These are phyloP conservation scores for Citrus reticulata DNA, from an alignment of 345 rosid genomes.

Conservation along the genomic window DNA sequence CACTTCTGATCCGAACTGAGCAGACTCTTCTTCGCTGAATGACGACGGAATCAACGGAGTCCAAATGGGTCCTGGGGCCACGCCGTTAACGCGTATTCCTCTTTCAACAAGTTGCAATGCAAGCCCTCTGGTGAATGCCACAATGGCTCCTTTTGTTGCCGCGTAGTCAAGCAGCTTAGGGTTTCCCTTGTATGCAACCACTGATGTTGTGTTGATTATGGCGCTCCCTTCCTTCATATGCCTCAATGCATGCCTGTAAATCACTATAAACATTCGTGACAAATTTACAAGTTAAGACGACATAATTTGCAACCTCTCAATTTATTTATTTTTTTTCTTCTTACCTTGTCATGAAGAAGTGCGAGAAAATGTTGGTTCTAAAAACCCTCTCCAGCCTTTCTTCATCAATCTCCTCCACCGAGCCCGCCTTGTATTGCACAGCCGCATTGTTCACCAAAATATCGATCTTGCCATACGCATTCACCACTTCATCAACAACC, in stretches of 20 bases:
- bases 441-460: constrained; percentile 68
- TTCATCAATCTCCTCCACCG: constrained; percentile 68
- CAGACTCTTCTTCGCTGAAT: constrained; percentile 38
- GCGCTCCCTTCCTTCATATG: constrained; percentile 77
- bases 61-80: constrained; percentile 81
- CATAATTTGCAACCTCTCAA: no score
- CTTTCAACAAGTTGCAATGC: constrained; percentile 56
- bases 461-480: constrained; percentile 57
- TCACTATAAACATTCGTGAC: no score
- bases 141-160: constrained; percentile 67
- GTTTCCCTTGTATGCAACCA: constrained; percentile 52
- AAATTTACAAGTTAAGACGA: no score
- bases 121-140: constrained; percentile 64
- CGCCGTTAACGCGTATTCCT: constrained; percentile 70
- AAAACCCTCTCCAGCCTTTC: constrained; percentile 59
- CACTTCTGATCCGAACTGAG: constrained; percentile 45
- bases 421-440: constrained; percentile 44
- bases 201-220: constrained; percentile 69
- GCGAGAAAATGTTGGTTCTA: constrained; percentile 63
- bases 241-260: constrained; percentile 52
- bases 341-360: constrained; percentile 53
- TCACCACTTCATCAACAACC: constrained; percentile 57
- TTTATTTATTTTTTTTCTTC: no score
- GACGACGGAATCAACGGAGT: constrained; percentile 71
- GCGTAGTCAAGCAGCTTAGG: constrained; percentile 54